Base-by-base conservation (phyloP, 73 alveolate genomes). In the Paramecium primaurelia region DNA sequence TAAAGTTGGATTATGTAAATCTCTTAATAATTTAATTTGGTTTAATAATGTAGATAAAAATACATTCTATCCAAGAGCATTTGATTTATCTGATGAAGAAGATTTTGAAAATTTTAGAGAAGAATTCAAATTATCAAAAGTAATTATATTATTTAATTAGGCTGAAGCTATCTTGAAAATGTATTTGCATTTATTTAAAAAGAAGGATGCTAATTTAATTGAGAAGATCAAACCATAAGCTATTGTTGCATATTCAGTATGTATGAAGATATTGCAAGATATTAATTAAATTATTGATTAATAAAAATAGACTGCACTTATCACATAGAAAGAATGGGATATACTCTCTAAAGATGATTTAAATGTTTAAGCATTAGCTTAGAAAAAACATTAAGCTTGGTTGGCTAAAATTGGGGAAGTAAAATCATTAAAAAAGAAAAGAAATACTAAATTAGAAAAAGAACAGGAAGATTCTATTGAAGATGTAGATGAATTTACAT, bases 21-120 rank as follows among this genome's bases (percentile, higher is more conserved):
- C 95, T 73, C 25, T 98, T 83, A 97, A 97, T 92, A 97, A 97
- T 88, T 92, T 98, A 64, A 94, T 96, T 2, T 98, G 99, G 98
- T 96, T 94, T 92, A 92, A 95, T 69, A 96, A 95, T 93, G 99
- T 97, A 36, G 99, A 97, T 92, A 95, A 96, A 12, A 99, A 98
- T 93, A 95, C 98, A 28, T 98, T 98, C 93, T 98, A 94, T 86
- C 99, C 99, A 40, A 92, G 99, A 80, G 97, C 99, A 42, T 97
- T 93, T 93, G 99, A 98, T 92, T 86, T 97, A 59, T 88, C 97
- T 37, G 98, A 97, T 64, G 94, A 95, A 71, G 98, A 95, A 58
- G 99, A 98, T 59, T 87, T 93, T 25, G 99, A 97, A 87, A 99
- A 97, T 92, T 98, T 97, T 86, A 89, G 95, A 25, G 97, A 95